Base-by-base conservation (phyloP, 129 eudicot species). In the Tanacetum coccineum region DNA sequence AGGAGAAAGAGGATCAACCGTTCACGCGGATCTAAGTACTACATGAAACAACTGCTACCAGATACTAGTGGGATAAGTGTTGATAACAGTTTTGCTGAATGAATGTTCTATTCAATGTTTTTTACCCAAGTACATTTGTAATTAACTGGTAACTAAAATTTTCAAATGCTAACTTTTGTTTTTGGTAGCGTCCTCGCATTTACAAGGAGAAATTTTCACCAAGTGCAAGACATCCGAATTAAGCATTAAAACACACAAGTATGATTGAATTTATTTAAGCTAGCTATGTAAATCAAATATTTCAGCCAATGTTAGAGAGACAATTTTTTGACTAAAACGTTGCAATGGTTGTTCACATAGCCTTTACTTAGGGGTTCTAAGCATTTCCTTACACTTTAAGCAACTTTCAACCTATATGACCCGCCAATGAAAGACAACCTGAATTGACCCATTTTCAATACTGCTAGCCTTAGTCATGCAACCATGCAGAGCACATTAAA, bases 21-120 rank as follows among this genome's bases (percentile, higher is more conserved):
- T 15, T 77, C 84, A 10, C 84, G 82, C n/a, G 71, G 67, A 13
- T 87, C 91, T 3, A 87, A 84, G 83, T 87, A 79, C 54, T 87
- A 87, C 62, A 81, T 81, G 83, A 87, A 84, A 82, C 74, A 66
- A 71, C 79, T 87, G 57, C 64, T 59, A 15, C 87, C 87, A 40
- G 85, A 81, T 55, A 58, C 19, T 58, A 26, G 63, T 1, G 63
- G 20, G n/a, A 13, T 26, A 3, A 65, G 45, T 42, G 66, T 78
- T 15, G 44, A 72, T 42, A 30, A 67, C 42, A 70, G 13, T 62
- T 57, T 21, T 25, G 10, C 10, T 5, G 7, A 13, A 28, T 26
- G 18, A 58, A 26, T 13, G 19, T 26, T 13, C 18, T 3, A 1
- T 26, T 20, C 26, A 59, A 28, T 28, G 44, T 26, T 26, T 58